These are phyloP conservation scores for Chaetomium fimeti DNA, from an alignment of 495 filamentous ascomycete species.

Conservation along the genomic window DNA sequence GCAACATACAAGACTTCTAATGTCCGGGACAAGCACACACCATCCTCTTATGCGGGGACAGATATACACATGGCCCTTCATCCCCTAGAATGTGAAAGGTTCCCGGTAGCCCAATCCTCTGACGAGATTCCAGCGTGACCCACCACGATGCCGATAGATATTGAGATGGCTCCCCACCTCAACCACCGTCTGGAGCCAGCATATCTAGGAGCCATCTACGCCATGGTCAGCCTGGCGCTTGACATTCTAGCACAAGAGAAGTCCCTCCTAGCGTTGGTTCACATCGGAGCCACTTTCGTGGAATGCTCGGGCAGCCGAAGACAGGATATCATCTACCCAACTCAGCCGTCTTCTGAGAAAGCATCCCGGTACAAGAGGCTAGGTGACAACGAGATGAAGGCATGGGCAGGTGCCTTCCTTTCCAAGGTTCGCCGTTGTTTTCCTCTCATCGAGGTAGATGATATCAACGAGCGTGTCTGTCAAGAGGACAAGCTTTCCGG, in stretches of 20 bases:
- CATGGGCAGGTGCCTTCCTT: background rate
- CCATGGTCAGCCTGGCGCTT: background rate
- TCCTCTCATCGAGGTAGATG: background rate
- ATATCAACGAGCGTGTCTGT: background rate
- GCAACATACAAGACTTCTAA: no score
- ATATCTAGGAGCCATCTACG: background rate
- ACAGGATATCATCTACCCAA: slow-evolving; percentile 2
- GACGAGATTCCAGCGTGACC: no score
- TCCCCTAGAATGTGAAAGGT: no score
- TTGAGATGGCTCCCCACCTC: background rate
- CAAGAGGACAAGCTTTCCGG: no score
- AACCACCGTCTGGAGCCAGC: no score
- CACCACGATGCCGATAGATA: background rate
- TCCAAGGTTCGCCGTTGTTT: background rate
- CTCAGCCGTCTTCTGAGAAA: background rate
- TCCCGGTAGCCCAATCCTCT: no score
- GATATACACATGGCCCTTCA: no score
- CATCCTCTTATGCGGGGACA: no score
- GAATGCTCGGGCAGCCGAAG: background rate
- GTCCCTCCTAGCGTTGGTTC: background rate
- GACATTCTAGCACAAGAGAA: background rate
- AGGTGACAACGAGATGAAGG: background rate
- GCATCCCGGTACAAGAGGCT: no score
- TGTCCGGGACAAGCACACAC: no score
- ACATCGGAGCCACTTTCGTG: background rate